Evolutionary conservation across 345 rosid genomes (phyloP).

Genomic region (Carallia brachiata): DNA sequence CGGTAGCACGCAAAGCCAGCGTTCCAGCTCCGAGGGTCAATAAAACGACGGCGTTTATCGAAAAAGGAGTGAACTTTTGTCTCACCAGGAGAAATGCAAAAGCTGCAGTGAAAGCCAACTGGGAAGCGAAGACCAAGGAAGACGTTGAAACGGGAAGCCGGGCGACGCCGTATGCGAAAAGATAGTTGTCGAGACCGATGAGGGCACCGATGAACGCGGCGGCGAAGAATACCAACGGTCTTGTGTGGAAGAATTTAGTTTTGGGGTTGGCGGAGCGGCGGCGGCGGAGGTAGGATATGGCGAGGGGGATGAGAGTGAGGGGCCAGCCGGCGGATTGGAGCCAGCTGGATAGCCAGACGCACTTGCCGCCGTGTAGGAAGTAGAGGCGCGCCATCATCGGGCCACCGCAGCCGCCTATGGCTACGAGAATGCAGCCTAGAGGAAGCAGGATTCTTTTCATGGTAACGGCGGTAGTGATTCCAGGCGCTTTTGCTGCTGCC

Average conservation of each 20-base stretch:
- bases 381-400: conserved; percentile 72
- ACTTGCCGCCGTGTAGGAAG: conserved; percentile 66
- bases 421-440: conserved; percentile 45
- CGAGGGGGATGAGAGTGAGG: conserved; percentile 44
- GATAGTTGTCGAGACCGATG: conserved; percentile 60
- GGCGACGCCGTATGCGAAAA: conserved; percentile 64
- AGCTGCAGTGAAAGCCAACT: conserved; percentile 65
- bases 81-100: conserved; percentile 68
- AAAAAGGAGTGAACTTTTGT: conserved; percentile 56
- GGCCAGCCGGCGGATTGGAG: conserved; percentile 71
- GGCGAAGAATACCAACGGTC: conserved; percentile 34
- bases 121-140: conserved; percentile 59
- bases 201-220: conserved; percentile 48
- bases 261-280: conserved; percentile 31
- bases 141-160: conserved; percentile 75
- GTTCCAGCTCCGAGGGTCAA: conserved; percentile 63
- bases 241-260: conserved; percentile 38
- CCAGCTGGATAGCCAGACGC: conserved; percentile 76
- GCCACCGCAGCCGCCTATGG: conserved; percentile 63
- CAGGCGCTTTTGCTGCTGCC: neutral
- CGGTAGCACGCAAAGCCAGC: conserved; percentile 46
- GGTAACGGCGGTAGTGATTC: conserved; percentile 1
- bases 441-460: conserved; percentile 36
- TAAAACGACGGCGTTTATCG: conserved; percentile 61
- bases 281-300: conserved; percentile 28